Percentiles rank a stretch among this genome's conserved stretches.
phyloP scores from a whole-genome alignment of 2,329 filamentous ascomycete genomes.

The Colletotrichum euphorbiae region DNA sequence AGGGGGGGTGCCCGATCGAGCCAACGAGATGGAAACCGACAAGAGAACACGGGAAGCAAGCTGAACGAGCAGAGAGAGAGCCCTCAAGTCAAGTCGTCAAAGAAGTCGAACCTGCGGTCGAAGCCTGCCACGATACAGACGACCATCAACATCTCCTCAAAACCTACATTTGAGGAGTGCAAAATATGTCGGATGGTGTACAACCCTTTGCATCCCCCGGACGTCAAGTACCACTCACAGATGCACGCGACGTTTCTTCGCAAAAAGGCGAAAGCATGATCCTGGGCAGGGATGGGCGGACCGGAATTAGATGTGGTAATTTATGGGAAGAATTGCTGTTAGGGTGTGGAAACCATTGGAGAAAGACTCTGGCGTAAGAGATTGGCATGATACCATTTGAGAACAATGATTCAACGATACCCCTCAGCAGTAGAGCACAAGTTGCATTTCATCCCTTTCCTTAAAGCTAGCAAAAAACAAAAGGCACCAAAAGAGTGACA shows the following conservation, averaged over 20 bases:
- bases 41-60: conserved; percentile 2
- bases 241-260: conserved; percentile 45
- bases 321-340: neutral
- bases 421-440: conserved; percentile 6
- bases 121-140: conserved; percentile 52
- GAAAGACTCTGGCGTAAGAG: neutral
- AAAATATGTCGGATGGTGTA: conserved; percentile 57
- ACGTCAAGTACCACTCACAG: conserved; percentile 57
- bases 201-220: conserved; percentile 57
- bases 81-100: neutral
- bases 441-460: conserved; percentile 1
- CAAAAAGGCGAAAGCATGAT: neutral
- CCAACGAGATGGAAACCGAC: neutral
- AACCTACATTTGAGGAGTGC: conserved; percentile 57
- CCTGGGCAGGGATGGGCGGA: neutral
- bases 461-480: neutral
- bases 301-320: neutral
- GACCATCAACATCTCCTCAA: conserved; percentile 57
- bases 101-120: conserved; percentile 3
- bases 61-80: neutral
- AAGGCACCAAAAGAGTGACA: conserved; percentile 10
- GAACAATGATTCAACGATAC: conserved; percentile 31
- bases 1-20: neutral
- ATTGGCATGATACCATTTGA: neutral
- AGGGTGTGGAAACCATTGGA: neutral